Percentiles rank a stretch among this genome's conserved stretches.
Evolutionary conservation across 1,284 basidiomycete species (phyloP).

Genomic region (Heterobasidion annosum): DNA sequence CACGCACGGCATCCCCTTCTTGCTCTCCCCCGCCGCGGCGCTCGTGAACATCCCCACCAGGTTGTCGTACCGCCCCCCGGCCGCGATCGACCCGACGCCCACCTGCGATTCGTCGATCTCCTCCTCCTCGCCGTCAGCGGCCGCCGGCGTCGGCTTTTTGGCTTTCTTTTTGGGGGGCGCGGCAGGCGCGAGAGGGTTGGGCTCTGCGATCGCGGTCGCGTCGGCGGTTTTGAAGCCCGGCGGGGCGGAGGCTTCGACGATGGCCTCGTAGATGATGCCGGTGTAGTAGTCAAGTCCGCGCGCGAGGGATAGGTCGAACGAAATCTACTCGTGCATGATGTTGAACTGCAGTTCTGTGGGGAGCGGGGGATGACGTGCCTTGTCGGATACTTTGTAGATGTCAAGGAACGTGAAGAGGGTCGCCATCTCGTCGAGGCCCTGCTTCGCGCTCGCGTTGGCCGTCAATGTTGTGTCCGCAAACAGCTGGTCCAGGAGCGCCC

Average conservation of each 20-base stretch:
- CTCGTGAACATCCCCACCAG: conserved; percentile 93
- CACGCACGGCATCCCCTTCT: conserved; percentile 83
- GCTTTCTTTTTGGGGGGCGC: conserved; percentile 42
- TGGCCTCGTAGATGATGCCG: conserved; percentile 96
- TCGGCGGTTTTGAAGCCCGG: conserved; percentile 61
- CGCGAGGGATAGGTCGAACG: conserved; percentile 94
- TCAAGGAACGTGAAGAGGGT: conserved; percentile 80
- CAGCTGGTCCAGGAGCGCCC: conserved; percentile 73
- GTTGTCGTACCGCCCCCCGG: conserved; percentile 94
- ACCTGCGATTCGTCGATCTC: conserved; percentile 90
- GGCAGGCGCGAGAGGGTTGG: conserved; percentile 16
- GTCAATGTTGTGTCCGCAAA: conserved; percentile 59
- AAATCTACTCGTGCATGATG: conserved; percentile 46
- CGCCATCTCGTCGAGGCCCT: conserved; percentile 88
- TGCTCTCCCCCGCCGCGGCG: conserved; percentile 66
- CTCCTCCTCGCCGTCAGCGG: conserved; percentile 74
- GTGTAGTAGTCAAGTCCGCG: conserved; percentile 98
- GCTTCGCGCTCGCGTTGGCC: conserved; percentile 68
- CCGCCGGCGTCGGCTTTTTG: conserved; percentile 37
- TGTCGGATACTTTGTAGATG: conserved; percentile 76
- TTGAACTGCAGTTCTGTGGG: background rate
- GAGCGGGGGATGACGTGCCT: conserved; percentile 32
- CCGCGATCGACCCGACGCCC: conserved; percentile 96
- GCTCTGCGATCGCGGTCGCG: conserved; percentile 28
- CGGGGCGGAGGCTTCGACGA: conserved; percentile 89